These are phyloP conservation scores for Scutellaria minor DNA, from an alignment of 257 asterid species.

Conservation along the genomic window DNA sequence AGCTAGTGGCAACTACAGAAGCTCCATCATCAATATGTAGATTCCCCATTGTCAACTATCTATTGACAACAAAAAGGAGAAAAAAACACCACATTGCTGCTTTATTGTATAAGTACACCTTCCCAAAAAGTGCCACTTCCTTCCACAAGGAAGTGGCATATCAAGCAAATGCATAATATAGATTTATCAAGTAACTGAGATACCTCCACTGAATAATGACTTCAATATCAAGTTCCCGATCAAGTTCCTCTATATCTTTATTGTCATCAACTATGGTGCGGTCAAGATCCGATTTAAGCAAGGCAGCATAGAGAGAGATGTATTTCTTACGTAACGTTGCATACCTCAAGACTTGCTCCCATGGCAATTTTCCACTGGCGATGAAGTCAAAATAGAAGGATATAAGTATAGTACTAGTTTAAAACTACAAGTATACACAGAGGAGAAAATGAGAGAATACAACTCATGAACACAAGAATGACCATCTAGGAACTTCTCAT, in stretches of 20 bases:
- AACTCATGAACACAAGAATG: not conserved
- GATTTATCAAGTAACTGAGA: conserved; percentile 16
- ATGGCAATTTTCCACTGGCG: conserved; percentile 83
- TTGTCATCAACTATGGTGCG: conserved; percentile 73
- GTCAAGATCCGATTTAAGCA: conserved; percentile 80
- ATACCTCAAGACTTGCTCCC: conserved; percentile 91
- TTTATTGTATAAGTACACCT: conserved; percentile 18
- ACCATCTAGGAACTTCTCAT: not conserved
- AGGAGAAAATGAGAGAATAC: conserved; percentile 5
- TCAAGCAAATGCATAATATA: conserved; percentile 16
- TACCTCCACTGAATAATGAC: conserved; percentile 97
- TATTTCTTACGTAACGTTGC: conserved; percentile 82
- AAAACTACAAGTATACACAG: conserved; percentile 6
- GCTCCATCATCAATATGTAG: not conserved
- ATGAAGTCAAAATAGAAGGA: conserved; percentile 34
- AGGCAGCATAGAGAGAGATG: conserved; percentile 78
- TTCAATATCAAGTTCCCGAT: conserved; percentile 84
- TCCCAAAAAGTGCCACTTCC: conserved; percentile 33
- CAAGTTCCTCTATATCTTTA: conserved; percentile 82
- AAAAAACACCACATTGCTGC: not conserved
- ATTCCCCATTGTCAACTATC: not conserved
- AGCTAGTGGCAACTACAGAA: conserved; percentile 16
- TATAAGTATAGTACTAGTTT: conserved; percentile 27
- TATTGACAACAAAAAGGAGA: not conserved
- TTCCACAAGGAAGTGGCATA: conserved; percentile 17